Base-by-base conservation (phyloP, 345 rosid species). In the Erodium maritimum region DNA sequence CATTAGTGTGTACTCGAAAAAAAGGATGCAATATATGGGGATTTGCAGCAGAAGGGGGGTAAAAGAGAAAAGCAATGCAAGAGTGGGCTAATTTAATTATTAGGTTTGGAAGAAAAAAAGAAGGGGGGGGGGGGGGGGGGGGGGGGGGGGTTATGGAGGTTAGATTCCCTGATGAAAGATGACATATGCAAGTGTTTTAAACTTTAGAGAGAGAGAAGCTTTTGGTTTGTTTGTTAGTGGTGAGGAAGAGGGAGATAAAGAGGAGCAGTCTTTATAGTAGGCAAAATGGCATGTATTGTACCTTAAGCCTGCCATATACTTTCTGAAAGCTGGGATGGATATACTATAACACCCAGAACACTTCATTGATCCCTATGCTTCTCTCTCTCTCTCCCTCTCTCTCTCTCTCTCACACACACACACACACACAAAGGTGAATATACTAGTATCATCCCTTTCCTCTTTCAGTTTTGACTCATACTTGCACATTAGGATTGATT, bases 281-380 rank as follows among this genome's bases (percentile, higher is more conserved):
- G 73, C 78, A 80, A 75, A n/a, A 75, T 75, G 73, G 80, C 65
- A 77, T 75, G 71, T 70, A 65, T 61, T 61, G 78, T 65, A 80
- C 71, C 69, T 72, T 57, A 66, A 77, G 57, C 57, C 74, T 65
- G 76, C 72, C 66, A 11, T 57, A 52, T 72, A 70, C 85, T 77
- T 74, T 74, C 79, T 72, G 70, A 80, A 80, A 80, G 82, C 80
- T 76, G 5, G n/a, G n/a, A n/a, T 68, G 78, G 73, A 77, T 72
- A 67, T 76, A 65, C 75, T 64, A 64, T 29, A 58, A 52, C 22
- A 20, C 17, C 72, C 69, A 48, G 19, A 45, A 13, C 29, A 64
- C 60, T 79, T 76, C 73, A 70, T 69, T 72, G 57, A 70, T 70
- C 79, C 79, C 81, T 20, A 67, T 55, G 67, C 61, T n/a, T 58